These are phyloP conservation scores for Lenzites betulinus DNA, from an alignment of 768 basidiomycete genomes.

Conservation along the genomic window DNA sequence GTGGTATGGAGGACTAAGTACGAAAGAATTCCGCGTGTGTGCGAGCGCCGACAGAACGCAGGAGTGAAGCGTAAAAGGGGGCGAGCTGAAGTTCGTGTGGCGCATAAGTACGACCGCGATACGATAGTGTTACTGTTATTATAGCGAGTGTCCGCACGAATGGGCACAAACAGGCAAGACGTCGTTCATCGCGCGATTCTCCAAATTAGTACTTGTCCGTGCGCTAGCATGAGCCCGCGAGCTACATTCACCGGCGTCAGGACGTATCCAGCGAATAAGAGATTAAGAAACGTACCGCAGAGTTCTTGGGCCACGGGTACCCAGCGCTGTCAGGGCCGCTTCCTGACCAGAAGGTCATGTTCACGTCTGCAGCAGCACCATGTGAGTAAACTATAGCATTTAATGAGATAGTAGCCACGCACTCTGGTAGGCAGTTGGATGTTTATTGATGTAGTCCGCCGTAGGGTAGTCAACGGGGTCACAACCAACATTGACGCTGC, in stretches of 20 bases:
- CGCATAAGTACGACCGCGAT: neutral
- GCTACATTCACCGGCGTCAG: neutral
- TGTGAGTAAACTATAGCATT: neutral
- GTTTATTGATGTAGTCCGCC: conserved; percentile 55
- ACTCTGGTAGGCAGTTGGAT: conserved; percentile 62
- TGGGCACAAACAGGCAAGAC: neutral
- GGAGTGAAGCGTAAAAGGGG: conserved; percentile 14
- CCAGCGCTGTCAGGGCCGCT: conserved; percentile 30
- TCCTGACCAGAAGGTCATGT: conserved; percentile 34
- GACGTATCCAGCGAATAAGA: neutral
- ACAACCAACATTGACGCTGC: conserved; percentile 62
- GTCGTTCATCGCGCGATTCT: neutral
- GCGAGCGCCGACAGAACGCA: neutral
- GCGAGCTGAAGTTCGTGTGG: conserved; percentile 10
- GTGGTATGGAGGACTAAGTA: conserved; percentile 8
- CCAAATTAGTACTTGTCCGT: neutral
- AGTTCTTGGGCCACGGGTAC: conserved; percentile 37
- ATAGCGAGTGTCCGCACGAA: conserved; percentile 14
- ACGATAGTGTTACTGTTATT: conserved; percentile 22
- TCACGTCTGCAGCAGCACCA: conserved; percentile 30
- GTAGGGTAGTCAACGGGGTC: conserved; percentile 68
- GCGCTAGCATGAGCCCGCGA: conserved; percentile 7
- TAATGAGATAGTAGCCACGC: conserved; percentile 31
- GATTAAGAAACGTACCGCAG: conserved; percentile 21
- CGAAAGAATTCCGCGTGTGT: neutral